Evolutionary conservation across 202 grass and related monocot species (phyloP).

Genomic region (Cymbopogon flexuosus): DNA sequence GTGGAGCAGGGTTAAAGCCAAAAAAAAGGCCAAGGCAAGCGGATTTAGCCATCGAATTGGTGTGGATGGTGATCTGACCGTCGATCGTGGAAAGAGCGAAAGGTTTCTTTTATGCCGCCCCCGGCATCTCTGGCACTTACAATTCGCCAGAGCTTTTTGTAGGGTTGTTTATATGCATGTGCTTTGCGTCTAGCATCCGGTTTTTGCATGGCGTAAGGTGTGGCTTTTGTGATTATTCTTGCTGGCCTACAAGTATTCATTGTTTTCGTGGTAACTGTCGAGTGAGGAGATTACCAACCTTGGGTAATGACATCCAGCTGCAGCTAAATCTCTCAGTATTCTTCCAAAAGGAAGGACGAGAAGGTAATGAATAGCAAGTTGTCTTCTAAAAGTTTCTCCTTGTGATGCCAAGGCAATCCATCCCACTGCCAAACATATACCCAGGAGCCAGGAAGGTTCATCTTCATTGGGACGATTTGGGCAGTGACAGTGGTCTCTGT

Average conservation of each 20-base stretch:
- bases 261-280: not conserved
- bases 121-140: conserved; percentile 42
- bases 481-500: not conserved
- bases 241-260: not conserved
- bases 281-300: not conserved
- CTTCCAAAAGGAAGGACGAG: not conserved
- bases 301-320: not conserved
- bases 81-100: conserved; percentile 2
- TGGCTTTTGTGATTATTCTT: conserved; percentile 24
- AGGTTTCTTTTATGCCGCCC: conserved; percentile 31
- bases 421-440: not conserved
- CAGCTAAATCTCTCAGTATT: not conserved
- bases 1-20: conserved; percentile 38
- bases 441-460: not conserved
- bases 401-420: not conserved
- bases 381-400: not conserved
- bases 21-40: conserved; percentile 10
- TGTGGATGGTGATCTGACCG: conserved; percentile 32
- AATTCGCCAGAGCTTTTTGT: conserved; percentile 24
- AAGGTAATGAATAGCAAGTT: not conserved
- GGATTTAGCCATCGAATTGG: conserved; percentile 35
- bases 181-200: conserved; percentile 1
- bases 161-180: conserved; percentile 16
- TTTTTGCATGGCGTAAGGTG: conserved; percentile 19
- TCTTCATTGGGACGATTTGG: not conserved